Conservation (phyloP, 2,329 filamentous ascomycete species). For the Fonsecaea pugnacius region DNA sequence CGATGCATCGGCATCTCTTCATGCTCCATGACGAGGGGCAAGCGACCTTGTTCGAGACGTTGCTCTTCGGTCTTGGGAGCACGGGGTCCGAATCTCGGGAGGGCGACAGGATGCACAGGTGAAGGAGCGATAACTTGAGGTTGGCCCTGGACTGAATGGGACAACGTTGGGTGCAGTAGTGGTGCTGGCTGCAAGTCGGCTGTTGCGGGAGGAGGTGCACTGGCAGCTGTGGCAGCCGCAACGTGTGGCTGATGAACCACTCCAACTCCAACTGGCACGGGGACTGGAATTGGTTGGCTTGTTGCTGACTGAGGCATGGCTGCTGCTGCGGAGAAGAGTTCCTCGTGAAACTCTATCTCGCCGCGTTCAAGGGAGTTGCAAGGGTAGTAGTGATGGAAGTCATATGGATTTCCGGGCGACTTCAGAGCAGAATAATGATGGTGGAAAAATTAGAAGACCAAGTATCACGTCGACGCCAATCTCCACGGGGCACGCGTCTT, state of each 20-base stretch:
- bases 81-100: constrained; percentile 25
- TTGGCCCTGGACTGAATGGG: constrained; percentile 17
- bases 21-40: constrained; percentile 47
- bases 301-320: constrained; percentile 11
- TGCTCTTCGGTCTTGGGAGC: constrained; percentile 29
- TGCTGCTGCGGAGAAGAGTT: constrained; percentile 15
- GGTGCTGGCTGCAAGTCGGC: constrained; percentile 22
- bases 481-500: constrained; percentile 9
- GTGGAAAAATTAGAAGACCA: not conserved
- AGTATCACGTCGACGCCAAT: constrained; percentile 1
- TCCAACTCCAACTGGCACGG: not conserved
- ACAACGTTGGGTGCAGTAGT: constrained; percentile 1
- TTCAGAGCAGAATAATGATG: not conserved
- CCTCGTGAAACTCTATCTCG: constrained; percentile 19
- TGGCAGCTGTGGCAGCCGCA: constrained; percentile 7
- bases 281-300: constrained; percentile 19
- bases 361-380: not conserved
- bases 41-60: constrained; percentile 32
- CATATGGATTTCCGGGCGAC: not conserved
- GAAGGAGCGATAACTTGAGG: constrained; percentile 29
- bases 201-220: constrained; percentile 2
- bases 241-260: constrained; percentile 22
- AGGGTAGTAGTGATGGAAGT: not conserved
- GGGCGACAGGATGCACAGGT: constrained; percentile 22
- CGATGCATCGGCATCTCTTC: constrained; percentile 49